Evolutionary conservation across 192 early-diverging fungal genomes (phyloP).

Genomic region (Umbelopsis sp.): DNA sequence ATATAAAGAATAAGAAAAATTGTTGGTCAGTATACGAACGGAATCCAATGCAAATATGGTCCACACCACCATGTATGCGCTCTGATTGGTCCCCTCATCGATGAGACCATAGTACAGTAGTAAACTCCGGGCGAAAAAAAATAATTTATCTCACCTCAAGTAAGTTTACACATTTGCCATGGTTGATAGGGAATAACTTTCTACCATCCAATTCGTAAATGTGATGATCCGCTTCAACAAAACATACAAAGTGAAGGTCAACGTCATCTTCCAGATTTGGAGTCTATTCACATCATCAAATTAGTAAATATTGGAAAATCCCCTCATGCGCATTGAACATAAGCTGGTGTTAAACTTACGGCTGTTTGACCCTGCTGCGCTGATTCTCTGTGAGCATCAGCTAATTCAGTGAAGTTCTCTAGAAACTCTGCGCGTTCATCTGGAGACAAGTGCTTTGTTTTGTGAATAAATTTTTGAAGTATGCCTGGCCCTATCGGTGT

Average conservation of each 20-base stretch:
- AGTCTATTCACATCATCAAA: slow-evolving; percentile 36
- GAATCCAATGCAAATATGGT: background rate
- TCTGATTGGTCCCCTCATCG: background rate
- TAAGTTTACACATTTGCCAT: slow-evolving; percentile 66
- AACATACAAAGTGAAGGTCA: slow-evolving; percentile 86
- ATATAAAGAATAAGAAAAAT: background rate
- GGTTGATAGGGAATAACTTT: slow-evolving; percentile 81
- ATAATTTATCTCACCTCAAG: slow-evolving; percentile 44
- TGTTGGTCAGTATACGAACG: background rate
- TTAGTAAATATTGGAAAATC: background rate
- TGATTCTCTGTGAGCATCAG: slow-evolving; percentile 52
- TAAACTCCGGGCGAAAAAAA: background rate
- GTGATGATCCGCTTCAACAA: slow-evolving; percentile 74
- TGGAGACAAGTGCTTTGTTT: slow-evolving; percentile 62
- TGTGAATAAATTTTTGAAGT: slow-evolving; percentile 67
- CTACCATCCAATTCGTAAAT: slow-evolving; percentile 91
- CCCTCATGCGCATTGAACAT: background rate
- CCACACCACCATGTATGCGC: background rate
- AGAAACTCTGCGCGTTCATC: slow-evolving; percentile 74
- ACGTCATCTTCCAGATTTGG: slow-evolving; percentile 76
- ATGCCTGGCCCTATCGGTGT: slow-evolving; percentile 58
- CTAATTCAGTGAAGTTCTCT: slow-evolving; percentile 61
- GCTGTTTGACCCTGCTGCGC: slow-evolving; percentile 68
- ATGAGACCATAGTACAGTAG: background rate
- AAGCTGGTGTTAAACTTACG: slow-evolving; percentile 21